These are phyloP conservation scores for Haplosporangium sp. DNA, from an alignment of 371 early-diverging fungal genomes.

Conservation along the genomic window DNA sequence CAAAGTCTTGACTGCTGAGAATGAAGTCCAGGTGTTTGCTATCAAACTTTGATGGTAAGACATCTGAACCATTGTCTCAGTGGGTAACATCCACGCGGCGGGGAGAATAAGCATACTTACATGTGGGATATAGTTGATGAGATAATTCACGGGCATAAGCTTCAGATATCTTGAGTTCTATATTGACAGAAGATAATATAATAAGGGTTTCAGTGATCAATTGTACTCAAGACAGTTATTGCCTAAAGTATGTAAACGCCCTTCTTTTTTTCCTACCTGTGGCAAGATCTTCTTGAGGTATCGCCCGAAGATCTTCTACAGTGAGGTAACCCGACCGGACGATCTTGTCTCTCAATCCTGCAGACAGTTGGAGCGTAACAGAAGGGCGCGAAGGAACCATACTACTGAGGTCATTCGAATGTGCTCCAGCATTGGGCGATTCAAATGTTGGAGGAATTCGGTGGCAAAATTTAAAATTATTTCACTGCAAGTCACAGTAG, in stretches of 20 bases:
- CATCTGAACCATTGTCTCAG: too few relatives aligned
- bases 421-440: slow-evolving; percentile 3
- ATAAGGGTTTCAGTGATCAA: neutral
- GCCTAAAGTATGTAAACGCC: too few relatives aligned
- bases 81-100: too few relatives aligned
- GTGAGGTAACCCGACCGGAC: slow-evolving; percentile 38
- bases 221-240: neutral
- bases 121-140: slow-evolving; percentile 20
- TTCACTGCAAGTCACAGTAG: neutral
- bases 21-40: neutral
- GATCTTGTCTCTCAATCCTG: slow-evolving; percentile 31
- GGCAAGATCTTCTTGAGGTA: slow-evolving; percentile 17
- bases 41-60: neutral
- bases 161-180: slow-evolving; percentile 31
- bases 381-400: slow-evolving; percentile 40
- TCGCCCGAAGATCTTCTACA: slow-evolving; percentile 32
- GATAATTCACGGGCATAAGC: slow-evolving; percentile 23
- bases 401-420: neutral
- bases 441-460: neutral
- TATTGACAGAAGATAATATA: neutral
- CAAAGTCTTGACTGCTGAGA: slow-evolving; percentile 25
- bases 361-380: slow-evolving; percentile 37
- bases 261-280: slow-evolving; percentile 13
- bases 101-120: slow-evolving; percentile 10
- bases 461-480: neutral